A percentile compares a stretch with the other conserved stretches of the same genome.
These are phyloP conservation scores for Selenicereus undatus DNA, from an alignment of 148 eudicot genomes.

Conservation along the genomic window DNA sequence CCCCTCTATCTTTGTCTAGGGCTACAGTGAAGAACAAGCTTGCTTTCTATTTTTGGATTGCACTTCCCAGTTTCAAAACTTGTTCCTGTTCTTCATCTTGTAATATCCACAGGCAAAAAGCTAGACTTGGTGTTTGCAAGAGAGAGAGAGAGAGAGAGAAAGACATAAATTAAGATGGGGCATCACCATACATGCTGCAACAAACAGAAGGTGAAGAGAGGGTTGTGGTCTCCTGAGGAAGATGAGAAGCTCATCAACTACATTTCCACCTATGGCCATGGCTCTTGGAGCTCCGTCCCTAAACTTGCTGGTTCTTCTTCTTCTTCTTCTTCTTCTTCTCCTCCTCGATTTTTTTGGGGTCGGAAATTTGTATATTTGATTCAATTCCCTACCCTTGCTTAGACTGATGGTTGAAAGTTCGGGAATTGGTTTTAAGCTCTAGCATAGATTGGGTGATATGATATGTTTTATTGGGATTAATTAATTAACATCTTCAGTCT, in stretches of 20 bases:
- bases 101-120: neutral
- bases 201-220: slow-evolving; percentile 86
- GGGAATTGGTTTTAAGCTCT: too few relatives aligned
- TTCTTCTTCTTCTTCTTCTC: neutral
- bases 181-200: slow-evolving; percentile 89
- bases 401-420: neutral
- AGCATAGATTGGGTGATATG: too few relatives aligned
- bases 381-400: neutral
- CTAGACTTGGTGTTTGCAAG: neutral
- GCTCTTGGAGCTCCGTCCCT: slow-evolving; percentile 90
- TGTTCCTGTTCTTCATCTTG: neutral
- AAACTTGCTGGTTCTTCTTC: slow-evolving; percentile 52
- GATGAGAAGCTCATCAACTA: slow-evolving; percentile 81
- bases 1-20: neutral
- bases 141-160: neutral
- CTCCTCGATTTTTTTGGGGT: neutral
- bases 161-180: slow-evolving; percentile 39
- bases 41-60: neutral
- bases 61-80: neutral
- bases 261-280: slow-evolving; percentile 72
- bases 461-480: too few relatives aligned
- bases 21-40: neutral
- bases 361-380: too few relatives aligned
- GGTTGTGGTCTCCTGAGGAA: slow-evolving; percentile 91
- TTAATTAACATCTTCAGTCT: too few relatives aligned